Evolutionary conservation across 2,329 filamentous ascomycete species (phyloP), one percentile per base, ranked within the genome.

Genomic region (Beauveria sp.): DNA sequence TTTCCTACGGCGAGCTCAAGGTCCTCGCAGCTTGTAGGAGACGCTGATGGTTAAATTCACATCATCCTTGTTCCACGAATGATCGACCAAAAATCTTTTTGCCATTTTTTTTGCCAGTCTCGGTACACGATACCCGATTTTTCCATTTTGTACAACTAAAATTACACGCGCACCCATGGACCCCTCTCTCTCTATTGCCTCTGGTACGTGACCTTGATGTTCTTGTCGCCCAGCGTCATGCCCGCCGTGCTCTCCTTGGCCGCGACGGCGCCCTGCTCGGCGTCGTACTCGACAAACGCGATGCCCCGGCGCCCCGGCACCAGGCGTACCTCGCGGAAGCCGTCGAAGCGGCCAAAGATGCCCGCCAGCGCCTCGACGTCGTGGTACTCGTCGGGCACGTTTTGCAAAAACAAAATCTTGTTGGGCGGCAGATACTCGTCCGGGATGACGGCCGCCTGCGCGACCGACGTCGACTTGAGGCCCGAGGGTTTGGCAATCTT

Each of bases 351-450:
- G 56, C 86, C 86, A 76, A 98, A 99, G 64, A 98, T 86, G 38
- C 82, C 81, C 0, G 86, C 88, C 60, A 99, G 83, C 26, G 82
- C 84, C 65, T 96, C 92, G 69, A 90, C 86, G 73, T 90, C 89
- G 30, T 34, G 30, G 75, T 90, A 91, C 66, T 91, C 89, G 65
- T 93, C 90, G 9, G 95, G 93, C 42, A 99, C 77, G 69, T 98
- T 93, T 78, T 96, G 91, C 64, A 98, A 80, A 77, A 98, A 96
- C 42, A 99, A 83, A 67, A 92, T 96, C 79, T 96, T 97, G 84
- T 98, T 98, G 42, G 95, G 93, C 4, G 93, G 93, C 4, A 98
- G 84, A 74, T 96, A 98, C 77, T 99, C 95, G 82, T 98, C 95
- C n/a, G 93, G 92, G 20, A 98, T 87, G 60, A 92, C 88, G 12